These are phyloP conservation scores for Cruciata laevipes DNA, from an alignment of 257 asterid genomes.

Conservation along the genomic window DNA sequence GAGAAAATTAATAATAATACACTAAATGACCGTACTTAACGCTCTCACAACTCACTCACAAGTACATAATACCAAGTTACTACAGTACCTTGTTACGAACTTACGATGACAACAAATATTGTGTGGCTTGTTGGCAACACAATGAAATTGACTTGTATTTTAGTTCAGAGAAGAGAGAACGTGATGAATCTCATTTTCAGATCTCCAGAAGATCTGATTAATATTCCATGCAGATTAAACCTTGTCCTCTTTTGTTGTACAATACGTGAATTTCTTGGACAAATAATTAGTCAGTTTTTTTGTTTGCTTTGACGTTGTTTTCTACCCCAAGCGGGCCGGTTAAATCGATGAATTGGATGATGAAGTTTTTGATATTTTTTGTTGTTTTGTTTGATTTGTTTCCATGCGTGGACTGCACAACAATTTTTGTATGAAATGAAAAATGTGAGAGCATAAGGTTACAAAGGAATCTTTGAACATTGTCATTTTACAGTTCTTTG, in stretches of 20 bases:
- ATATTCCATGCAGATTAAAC: conserved; percentile 14
- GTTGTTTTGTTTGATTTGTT: background rate
- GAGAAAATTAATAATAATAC: too few relatives aligned
- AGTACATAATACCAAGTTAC: too few relatives aligned
- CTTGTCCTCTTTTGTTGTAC: conserved; percentile 14
- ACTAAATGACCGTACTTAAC: too few relatives aligned
- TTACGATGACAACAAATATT: too few relatives aligned
- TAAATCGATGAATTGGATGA: background rate
- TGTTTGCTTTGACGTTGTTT: background rate
- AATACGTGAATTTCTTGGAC: background rate
- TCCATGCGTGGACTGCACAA: background rate
- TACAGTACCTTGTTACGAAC: too few relatives aligned
- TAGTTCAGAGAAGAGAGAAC: background rate
- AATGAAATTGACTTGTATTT: background rate
- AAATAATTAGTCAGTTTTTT: background rate
- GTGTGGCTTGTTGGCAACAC: background rate
- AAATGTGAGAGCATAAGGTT: too few relatives aligned
- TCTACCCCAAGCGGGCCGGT: background rate
- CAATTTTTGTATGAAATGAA: background rate
- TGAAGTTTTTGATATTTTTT: background rate
- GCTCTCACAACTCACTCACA: too few relatives aligned
- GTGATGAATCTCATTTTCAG: conserved; percentile 15
- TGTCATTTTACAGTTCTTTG: too few relatives aligned
- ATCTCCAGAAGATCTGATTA: conserved; percentile 16
- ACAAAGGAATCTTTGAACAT: too few relatives aligned